Conservation (phyloP, 495 filamentous ascomycete genomes). For the Penicillium herquei region DNA sequence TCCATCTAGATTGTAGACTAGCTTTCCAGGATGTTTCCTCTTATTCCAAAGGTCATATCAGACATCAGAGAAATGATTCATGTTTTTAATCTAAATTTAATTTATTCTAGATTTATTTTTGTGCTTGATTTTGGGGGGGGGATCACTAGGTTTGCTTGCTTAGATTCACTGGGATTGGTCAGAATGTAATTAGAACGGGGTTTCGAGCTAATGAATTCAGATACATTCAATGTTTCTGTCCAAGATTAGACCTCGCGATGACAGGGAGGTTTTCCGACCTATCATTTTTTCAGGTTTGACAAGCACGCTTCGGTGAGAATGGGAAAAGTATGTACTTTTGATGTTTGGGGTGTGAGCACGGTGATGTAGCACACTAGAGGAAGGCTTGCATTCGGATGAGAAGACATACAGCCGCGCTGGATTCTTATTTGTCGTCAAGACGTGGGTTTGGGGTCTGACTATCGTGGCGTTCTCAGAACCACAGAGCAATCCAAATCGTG, state of each 20-base stretch:
- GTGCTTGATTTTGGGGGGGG: background rate
- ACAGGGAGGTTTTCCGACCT: constrained; percentile 4
- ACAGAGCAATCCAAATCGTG: constrained; percentile 6
- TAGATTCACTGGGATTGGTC: background rate
- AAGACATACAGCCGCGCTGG: constrained; percentile 8
- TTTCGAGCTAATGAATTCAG: constrained; percentile 1
- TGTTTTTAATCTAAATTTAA: background rate
- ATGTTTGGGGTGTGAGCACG: background rate
- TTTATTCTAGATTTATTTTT: background rate
- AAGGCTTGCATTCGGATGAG: constrained; percentile 17
- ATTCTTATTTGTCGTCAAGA: constrained; percentile 8
- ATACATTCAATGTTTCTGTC: too few relatives aligned
- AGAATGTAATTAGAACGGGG: background rate
- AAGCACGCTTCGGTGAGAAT: background rate
- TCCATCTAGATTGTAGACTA: constrained; percentile 6
- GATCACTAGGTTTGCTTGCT: too few relatives aligned
- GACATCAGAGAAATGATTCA: background rate
- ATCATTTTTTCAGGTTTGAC: background rate
- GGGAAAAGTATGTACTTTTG: background rate
- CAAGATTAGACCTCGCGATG: too few relatives aligned
- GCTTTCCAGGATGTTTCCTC: background rate
- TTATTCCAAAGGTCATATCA: background rate
- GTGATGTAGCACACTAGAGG: background rate
- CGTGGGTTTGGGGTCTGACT: background rate
- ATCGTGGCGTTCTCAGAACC: constrained; percentile 7